phyloP scores from a whole-genome alignment of 495 filamentous ascomycete species.

The Thozetella sp. region DNA sequence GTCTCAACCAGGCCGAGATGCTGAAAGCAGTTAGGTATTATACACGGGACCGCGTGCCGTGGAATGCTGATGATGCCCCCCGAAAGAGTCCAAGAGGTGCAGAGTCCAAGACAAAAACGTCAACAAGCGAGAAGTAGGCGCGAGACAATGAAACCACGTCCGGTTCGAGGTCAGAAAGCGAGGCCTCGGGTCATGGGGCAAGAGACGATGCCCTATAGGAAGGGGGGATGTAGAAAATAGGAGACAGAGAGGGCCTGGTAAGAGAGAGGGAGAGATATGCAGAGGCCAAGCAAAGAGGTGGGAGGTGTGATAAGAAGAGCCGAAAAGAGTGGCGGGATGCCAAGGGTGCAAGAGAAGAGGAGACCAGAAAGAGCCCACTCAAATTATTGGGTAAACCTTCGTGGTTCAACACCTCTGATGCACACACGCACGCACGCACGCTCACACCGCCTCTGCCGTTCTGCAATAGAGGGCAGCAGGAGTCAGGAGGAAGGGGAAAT shows the following conservation, averaged over 20 bases:
- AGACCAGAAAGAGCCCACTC: too few species aligned
- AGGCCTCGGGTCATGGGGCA: background rate
- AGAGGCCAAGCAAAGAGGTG: too few species aligned
- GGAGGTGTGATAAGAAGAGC: too few species aligned
- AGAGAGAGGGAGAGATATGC: too few species aligned
- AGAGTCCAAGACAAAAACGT: background rate
- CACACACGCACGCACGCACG: background rate
- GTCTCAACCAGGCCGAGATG: background rate
- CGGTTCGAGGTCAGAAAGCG: background rate
- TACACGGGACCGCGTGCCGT: background rate
- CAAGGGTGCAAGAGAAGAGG: too few species aligned
- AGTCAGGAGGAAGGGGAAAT: background rate
- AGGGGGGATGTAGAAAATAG: too few species aligned
- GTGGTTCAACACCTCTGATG: too few species aligned
- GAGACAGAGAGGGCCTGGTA: background rate
- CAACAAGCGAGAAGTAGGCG: background rate
- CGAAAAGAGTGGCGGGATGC: too few species aligned
- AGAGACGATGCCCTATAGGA: background rate
- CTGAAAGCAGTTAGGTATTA: slow-evolving; percentile 1
- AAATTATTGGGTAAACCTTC: too few species aligned
- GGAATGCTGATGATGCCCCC: slow-evolving; percentile 3
- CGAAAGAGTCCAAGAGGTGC: background rate
- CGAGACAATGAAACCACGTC: background rate
- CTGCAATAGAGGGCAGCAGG: background rate
- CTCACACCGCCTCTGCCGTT: background rate